Evolutionary conservation across 1,139 yeast genomes (phyloP), one percentile per base, ranked within the genome.

Genomic region (Zygosaccharomyces sapae): DNA sequence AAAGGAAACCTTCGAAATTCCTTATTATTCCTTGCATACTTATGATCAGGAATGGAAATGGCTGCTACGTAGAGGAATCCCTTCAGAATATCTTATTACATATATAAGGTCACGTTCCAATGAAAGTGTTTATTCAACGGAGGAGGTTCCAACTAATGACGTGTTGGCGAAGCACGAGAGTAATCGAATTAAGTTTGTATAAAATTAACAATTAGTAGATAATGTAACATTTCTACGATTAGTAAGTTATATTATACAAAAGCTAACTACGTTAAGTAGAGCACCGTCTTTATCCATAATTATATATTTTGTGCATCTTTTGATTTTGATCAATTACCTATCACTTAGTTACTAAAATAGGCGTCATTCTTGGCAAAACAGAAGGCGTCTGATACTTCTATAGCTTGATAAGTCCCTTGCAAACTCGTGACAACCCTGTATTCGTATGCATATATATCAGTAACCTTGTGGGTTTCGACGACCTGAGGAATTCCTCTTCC

Each of bases 341-440:
- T 12, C 35, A 33, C 31, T 49, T 47, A 53, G 30, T 49, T 54
- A 33, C 51, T 54, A 43, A 62, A 63, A 40, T 59, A 63, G 44
- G 66, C 67, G 48, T 62, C 72, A 47, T 70, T 70, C 55, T 71
- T 69, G 18, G 73, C 73, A 45, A 64, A 72, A 72, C 98, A 92
- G 66, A 71, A 85, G 13, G 84, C 84, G 69, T 92, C 99, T 48
- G 80, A 79, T 9, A 92, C 80, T 59, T 86, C 89, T 37, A 87
- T 77, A 6, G 97, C 97, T 65, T 90, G 96, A 62, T 94, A 92
- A 3, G 89, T 85, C 39, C 99, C 99, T 63, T 90, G 96, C 56
- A 87, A 72, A 56, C 88, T 86, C 1, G 95, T 92, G 60, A 76
- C 71, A 4, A 86, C 83, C 43, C 80, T 75, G 62, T 87, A 81